Percentiles rank a stretch among this genome's conserved stretches.
Conservation (phyloP, 768 basidiomycete genomes). For the Lactarius trivialis region DNA sequence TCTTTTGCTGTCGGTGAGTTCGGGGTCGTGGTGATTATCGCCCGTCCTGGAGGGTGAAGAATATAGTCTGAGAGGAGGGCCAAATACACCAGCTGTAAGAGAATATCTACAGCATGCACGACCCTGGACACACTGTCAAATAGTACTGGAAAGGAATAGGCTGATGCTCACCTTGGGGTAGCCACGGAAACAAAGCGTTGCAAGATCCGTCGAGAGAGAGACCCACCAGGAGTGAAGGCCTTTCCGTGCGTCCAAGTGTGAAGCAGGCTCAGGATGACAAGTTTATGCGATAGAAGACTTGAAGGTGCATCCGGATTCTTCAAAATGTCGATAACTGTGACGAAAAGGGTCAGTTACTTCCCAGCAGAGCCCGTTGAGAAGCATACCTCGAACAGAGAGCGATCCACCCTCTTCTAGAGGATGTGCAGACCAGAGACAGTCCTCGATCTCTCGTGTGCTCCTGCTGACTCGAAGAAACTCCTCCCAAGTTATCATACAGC, state of each 20-base stretch:
- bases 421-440: conserved; percentile 44
- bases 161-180: conserved; percentile 40
- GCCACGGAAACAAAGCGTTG: conserved; percentile 34
- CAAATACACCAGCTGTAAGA: conserved; percentile 37
- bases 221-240: background rate
- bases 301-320: conserved; percentile 14
- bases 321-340: conserved; percentile 17
- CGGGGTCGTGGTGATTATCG: conserved; percentile 25
- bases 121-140: conserved; percentile 30
- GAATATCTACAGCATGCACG: conserved; percentile 39
- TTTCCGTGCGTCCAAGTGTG: conserved; percentile 20
- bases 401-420: conserved; percentile 28
- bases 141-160: background rate
- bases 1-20: conserved; percentile 32
- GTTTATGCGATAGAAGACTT: conserved; percentile 15
- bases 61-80: conserved; percentile 33
- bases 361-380: background rate
- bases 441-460: conserved; percentile 38
- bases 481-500: conserved; percentile 35
- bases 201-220: conserved; percentile 4
- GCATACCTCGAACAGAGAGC: conserved; percentile 25
- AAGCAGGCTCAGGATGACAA: conserved; percentile 14
- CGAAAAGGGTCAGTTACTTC: background rate
- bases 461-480: conserved; percentile 39
- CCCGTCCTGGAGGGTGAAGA: conserved; percentile 33